Conservation (phyloP, 495 filamentous ascomycete genomes). For the Neurospora sp. region DNA sequence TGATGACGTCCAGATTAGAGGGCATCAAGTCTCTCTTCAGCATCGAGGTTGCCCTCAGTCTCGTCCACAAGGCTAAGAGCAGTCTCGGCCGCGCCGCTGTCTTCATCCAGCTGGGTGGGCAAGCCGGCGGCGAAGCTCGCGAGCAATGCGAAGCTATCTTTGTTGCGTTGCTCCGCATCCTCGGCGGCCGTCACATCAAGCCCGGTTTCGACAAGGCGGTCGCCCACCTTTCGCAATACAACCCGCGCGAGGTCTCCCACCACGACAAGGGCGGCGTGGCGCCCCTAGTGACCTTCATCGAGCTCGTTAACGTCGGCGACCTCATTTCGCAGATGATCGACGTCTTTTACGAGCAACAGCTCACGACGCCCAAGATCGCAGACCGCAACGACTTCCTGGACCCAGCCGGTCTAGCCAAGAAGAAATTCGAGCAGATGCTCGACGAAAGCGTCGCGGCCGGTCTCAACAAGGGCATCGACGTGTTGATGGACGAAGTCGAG, state of each 20-base stretch:
- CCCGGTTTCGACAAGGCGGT: constrained; percentile 87
- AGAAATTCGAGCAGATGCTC: constrained; percentile 97
- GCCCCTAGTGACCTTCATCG: constrained; percentile 89
- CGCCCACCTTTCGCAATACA: constrained; percentile 81
- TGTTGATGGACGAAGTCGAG: constrained; percentile 96
- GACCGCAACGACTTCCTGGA: constrained; percentile 93
- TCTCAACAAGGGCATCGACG: constrained; percentile 93
- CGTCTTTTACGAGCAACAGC: constrained; percentile 95
- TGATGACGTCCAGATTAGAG: constrained; percentile 90
- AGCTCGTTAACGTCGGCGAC: constrained; percentile 96
- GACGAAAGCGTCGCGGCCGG: constrained; percentile 95
- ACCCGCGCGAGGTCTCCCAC: constrained; percentile 73
- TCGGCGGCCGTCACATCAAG: constrained; percentile 82
- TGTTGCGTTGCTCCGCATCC: constrained; percentile 66
- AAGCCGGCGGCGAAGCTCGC: constrained; percentile 71
- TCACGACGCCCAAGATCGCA: constrained; percentile 68
- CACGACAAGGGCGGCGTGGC: constrained; percentile 65
- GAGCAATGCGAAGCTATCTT: constrained; percentile 90
- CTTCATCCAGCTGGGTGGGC: constrained; percentile 69
- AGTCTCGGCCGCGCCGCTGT: constrained; percentile 76
- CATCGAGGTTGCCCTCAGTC: constrained; percentile 82
- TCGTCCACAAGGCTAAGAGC: constrained; percentile 86
- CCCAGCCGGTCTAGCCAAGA: constrained; percentile 86
- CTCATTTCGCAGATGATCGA: constrained; percentile 99
- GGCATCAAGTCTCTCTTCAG: constrained; percentile 91